phyloP scores from a whole-genome alignment of 73 alveolate species.

The Diophrys appendiculata region DNA sequence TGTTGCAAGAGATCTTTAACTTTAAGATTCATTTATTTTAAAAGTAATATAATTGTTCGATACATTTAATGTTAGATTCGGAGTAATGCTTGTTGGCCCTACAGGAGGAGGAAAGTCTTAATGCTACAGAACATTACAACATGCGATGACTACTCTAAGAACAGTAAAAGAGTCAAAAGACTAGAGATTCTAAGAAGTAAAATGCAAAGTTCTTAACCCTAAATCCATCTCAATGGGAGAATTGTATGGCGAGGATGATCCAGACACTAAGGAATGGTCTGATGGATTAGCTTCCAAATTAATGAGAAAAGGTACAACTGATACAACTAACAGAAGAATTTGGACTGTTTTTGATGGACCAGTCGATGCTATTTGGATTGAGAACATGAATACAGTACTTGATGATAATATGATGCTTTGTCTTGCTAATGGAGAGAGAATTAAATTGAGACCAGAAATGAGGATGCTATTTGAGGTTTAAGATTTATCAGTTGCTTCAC shows the following conservation, averaged over 20 bases:
- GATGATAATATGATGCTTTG: slow-evolving; percentile 84
- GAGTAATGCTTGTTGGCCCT: slow-evolving; percentile 81
- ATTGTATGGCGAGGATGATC: slow-evolving; percentile 82
- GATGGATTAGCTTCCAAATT: slow-evolving; percentile 79
- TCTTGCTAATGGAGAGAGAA: slow-evolving; percentile 87
- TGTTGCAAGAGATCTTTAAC: slow-evolving; percentile 60
- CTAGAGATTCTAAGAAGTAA: slow-evolving; percentile 63
- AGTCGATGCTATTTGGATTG: slow-evolving; percentile 87
- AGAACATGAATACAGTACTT: slow-evolving; percentile 85
- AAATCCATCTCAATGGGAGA: slow-evolving; percentile 86
- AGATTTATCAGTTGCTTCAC: slow-evolving; percentile 90
- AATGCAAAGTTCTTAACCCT: slow-evolving; percentile 77
- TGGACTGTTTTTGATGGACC: slow-evolving; percentile 88
- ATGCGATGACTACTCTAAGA: slow-evolving; percentile 72
- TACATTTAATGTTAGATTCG: slow-evolving; percentile 81
- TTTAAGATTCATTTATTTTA: slow-evolving; percentile 48
- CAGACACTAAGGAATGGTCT: slow-evolving; percentile 76
- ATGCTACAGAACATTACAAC: slow-evolving; percentile 60
- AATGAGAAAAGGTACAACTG: slow-evolving; percentile 75
- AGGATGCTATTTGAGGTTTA: slow-evolving; percentile 86
- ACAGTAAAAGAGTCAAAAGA: slow-evolving; percentile 43
- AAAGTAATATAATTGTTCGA: slow-evolving; percentile 78
- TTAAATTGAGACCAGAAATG: slow-evolving; percentile 72
- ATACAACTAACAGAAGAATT: slow-evolving; percentile 66
- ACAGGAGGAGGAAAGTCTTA: slow-evolving; percentile 82